Conservation (phyloP, 768 basidiomycete genomes). For the Termitomyces titanicus region DNA sequence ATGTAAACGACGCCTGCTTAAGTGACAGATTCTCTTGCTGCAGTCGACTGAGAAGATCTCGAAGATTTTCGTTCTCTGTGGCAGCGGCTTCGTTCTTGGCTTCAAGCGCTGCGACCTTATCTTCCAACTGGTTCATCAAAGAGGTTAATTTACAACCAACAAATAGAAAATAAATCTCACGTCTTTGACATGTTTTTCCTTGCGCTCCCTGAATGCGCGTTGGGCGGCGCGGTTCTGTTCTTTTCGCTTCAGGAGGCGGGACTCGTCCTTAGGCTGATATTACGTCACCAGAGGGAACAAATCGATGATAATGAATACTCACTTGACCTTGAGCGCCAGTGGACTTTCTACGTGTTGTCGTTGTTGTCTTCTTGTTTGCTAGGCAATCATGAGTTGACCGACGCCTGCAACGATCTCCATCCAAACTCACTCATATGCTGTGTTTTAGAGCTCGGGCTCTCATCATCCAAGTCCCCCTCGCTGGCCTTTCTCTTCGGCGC, state of each 20-base stretch:
- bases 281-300: conserved; percentile 9
- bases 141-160: neutral
- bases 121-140: conserved; percentile 64
- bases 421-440: conserved; percentile 54
- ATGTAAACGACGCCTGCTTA: conserved; percentile 82
- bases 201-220: conserved; percentile 93
- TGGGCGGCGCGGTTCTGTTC: conserved; percentile 98
- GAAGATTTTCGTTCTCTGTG: conserved; percentile 85
- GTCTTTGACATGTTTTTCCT: conserved; percentile 96
- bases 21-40: conserved; percentile 85
- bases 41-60: conserved; percentile 78
- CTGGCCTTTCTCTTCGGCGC: conserved; percentile 77
- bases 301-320: conserved; percentile 12
- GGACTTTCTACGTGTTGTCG: conserved; percentile 32
- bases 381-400: neutral
- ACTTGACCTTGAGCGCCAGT: conserved; percentile 26
- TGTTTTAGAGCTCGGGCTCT: conserved; percentile 64
- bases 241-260: conserved; percentile 81
- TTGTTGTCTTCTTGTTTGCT: conserved; percentile 21
- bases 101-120: conserved; percentile 84
- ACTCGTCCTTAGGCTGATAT: conserved; percentile 57
- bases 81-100: conserved; percentile 69
- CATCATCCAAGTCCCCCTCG: conserved; percentile 54
- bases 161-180: conserved; percentile 45
- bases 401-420: neutral